Conservation (phyloP, 2,329 filamentous ascomycete genomes). For the Penicillium sp. region DNA sequence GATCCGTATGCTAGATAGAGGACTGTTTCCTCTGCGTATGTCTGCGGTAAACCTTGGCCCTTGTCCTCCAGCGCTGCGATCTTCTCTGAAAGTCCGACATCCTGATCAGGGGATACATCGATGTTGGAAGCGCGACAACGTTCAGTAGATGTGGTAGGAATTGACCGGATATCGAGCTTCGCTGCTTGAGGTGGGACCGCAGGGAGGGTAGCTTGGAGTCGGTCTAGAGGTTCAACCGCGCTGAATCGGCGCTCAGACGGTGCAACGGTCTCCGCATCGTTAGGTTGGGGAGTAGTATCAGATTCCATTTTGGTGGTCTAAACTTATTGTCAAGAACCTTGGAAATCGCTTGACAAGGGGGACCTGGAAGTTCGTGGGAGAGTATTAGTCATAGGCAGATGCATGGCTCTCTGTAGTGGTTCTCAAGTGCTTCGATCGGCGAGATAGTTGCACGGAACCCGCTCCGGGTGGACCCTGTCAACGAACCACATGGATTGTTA, state of each 20-base stretch:
- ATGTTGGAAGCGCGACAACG: constrained; percentile 16
- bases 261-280: constrained; percentile 5
- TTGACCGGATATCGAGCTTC: background rate
- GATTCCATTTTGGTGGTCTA: constrained; percentile 8
- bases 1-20: constrained; percentile 90
- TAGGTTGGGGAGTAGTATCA: background rate
- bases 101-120: constrained; percentile 17
- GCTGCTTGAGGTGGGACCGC: background rate
- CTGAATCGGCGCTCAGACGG: constrained; percentile 11
- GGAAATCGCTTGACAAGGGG: background rate
- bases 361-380: background rate
- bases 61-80: constrained; percentile 17
- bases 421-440: constrained; percentile 4
- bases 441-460: constrained; percentile 3
- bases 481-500: constrained; percentile 10
- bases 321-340: background rate
- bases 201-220: constrained; percentile 11
- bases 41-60: constrained; percentile 7
- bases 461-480: background rate
- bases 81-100: constrained; percentile 17
- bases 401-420: constrained; percentile 4
- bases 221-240: constrained; percentile 14
- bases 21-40: constrained; percentile 40
- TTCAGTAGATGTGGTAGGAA: constrained; percentile 16
- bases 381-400: constrained; percentile 5